Conservation (phyloP, 495 filamentous ascomycete genomes). For the Amorphotheca resinae region DNA sequence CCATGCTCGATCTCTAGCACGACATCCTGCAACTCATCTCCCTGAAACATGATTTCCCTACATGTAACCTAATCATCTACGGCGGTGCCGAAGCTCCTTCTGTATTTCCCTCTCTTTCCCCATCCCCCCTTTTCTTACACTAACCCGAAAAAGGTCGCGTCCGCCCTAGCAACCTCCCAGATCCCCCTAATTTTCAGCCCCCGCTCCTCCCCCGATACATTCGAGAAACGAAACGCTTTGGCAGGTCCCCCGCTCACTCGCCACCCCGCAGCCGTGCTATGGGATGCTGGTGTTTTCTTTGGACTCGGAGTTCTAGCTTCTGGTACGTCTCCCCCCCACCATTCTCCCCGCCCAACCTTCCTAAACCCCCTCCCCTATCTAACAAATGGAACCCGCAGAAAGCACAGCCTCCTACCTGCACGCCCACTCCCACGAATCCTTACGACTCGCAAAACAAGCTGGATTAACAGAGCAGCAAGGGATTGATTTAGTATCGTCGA, state of each 20-base stretch:
- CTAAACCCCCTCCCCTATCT: not conserved
- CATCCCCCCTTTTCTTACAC: not conserved
- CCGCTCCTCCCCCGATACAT: constrained; percentile 23
- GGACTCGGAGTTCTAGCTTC: constrained; percentile 14
- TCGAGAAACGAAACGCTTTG: constrained; percentile 22
- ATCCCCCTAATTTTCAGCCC: constrained; percentile 31
- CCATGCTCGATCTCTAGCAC: constrained; percentile 11
- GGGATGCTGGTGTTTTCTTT: constrained; percentile 25
- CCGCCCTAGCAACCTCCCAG: constrained; percentile 26
- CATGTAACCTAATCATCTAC: constrained; percentile 22
- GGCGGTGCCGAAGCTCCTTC: constrained; percentile 26
- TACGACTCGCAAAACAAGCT: constrained; percentile 22
- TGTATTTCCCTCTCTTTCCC: constrained; percentile 8
- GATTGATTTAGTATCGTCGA: constrained; percentile 23
- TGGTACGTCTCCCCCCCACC: no score
- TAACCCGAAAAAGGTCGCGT: constrained; percentile 21
- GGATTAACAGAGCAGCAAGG: constrained; percentile 10
- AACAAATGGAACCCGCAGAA: constrained; percentile 9
- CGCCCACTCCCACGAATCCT: constrained; percentile 20
- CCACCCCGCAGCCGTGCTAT: constrained; percentile 23
- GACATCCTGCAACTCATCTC: constrained; percentile 27
- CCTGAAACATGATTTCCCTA: constrained; percentile 21
- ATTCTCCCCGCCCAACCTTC: no score
- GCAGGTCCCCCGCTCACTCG: constrained; percentile 26
- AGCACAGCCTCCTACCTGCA: constrained; percentile 22